These are phyloP conservation scores for Phialemonium atrogriseum DNA, from an alignment of 2,329 filamentous ascomycete species.

Conservation along the genomic window DNA sequence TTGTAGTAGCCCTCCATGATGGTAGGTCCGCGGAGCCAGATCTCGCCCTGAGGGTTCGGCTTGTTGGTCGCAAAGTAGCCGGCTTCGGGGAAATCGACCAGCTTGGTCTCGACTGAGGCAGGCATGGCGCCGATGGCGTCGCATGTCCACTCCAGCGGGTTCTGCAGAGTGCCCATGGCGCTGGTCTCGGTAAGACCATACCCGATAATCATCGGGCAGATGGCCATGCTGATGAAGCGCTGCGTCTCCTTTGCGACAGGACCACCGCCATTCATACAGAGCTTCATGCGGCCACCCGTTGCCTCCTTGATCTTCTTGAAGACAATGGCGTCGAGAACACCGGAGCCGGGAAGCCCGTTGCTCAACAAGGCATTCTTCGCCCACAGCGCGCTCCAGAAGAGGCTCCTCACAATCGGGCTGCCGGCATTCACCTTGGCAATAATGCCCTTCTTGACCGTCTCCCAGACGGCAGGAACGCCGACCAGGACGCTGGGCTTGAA, in stretches of 20 bases:
- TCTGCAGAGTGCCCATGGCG: conserved; percentile 67
- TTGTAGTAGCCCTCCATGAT: conserved; percentile 69
- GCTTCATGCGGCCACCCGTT: conserved; percentile 70
- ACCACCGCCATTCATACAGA: conserved; percentile 81
- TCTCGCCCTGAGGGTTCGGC: conserved; percentile 72
- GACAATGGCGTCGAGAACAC: conserved; percentile 66
- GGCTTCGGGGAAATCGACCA: conserved; percentile 78
- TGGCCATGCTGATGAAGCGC: conserved; percentile 79
- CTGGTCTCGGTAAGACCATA: conserved; percentile 83
- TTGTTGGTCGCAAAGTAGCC: conserved; percentile 71
- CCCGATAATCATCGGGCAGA: conserved; percentile 82
- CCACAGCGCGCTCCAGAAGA: conserved; percentile 60
- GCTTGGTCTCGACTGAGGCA: conserved; percentile 68
- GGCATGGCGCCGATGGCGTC: conserved; percentile 66
- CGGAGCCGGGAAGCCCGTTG: conserved; percentile 54
- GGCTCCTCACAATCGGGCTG: conserved; percentile 57
- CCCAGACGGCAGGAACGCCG: conserved; percentile 84
- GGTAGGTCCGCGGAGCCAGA: conserved; percentile 73
- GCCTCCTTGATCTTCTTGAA: conserved; percentile 92
- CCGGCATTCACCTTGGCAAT: conserved; percentile 65
- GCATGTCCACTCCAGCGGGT: conserved; percentile 71
- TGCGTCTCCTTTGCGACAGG: conserved; percentile 80
- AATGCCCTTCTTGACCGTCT: conserved; percentile 87
- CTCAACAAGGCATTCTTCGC: conserved; percentile 43
- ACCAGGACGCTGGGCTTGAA: conserved; percentile 77